Percentiles rank a stretch among this genome's conserved stretches.
phyloP scores from a whole-genome alignment of 2,329 filamentous ascomycete genomes.

The Chrysosporium keratinophilum region DNA sequence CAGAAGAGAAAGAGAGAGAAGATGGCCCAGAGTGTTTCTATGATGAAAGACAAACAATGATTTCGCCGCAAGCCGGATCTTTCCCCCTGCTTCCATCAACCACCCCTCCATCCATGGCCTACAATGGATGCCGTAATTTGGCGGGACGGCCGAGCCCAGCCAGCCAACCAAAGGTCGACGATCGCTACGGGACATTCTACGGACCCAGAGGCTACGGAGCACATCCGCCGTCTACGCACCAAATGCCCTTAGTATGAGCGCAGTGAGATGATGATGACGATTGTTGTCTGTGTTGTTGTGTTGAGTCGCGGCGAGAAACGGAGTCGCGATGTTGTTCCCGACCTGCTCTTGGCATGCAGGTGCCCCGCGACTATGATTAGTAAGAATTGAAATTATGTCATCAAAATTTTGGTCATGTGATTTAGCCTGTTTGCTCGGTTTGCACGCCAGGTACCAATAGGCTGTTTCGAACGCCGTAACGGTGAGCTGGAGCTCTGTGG shows the following conservation, averaged over 20 bases:
- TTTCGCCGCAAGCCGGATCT: conserved; percentile 1
- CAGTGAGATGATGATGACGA: no score
- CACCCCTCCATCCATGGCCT: not conserved
- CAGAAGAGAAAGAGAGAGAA: conserved; percentile 13
- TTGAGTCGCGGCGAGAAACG: no score
- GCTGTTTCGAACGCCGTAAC: not conserved
- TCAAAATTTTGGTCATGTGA: no score
- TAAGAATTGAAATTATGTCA: no score
- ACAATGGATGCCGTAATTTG: not conserved
- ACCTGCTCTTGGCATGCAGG: no score
- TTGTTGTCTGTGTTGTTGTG: no score
- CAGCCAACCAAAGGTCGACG: not conserved
- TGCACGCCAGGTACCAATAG: no score
- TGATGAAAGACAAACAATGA: conserved; percentile 1
- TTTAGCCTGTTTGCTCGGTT: no score
- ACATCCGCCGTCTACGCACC: not conserved
- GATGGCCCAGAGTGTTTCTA: not conserved
- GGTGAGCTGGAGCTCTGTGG: not conserved
- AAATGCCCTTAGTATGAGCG: no score
- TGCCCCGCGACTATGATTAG: no score
- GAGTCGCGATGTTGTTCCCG: no score
- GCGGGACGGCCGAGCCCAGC: conserved; percentile 23
- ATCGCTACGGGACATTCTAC: not conserved
- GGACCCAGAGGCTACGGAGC: not conserved
- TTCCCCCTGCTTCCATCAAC: not conserved